These are phyloP conservation scores for Chalaropsis ovoidea DNA, from an alignment of 2,329 filamentous ascomycete genomes.

Conservation along the genomic window DNA sequence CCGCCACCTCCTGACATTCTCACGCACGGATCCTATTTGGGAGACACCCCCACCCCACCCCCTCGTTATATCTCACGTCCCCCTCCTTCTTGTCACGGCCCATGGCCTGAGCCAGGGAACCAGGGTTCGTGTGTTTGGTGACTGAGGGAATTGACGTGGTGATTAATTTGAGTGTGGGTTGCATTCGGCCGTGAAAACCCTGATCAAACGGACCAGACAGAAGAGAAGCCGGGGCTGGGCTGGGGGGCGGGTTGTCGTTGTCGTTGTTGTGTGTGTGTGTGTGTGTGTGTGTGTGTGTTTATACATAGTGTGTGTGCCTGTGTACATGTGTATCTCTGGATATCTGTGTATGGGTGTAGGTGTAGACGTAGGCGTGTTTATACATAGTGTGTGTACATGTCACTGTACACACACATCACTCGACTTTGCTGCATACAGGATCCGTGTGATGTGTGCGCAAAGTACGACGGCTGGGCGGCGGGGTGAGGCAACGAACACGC, in stretches of 20 bases:
- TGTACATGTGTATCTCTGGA: neutral
- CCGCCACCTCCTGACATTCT: constrained; percentile 8
- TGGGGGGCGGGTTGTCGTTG: neutral
- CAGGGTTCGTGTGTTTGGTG: constrained; percentile 5
- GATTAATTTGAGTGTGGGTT: constrained; percentile 13
- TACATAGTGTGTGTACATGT: neutral
- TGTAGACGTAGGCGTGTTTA: neutral
- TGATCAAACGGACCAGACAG: constrained; percentile 8
- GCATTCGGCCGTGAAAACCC: constrained; percentile 18
- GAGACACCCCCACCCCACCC: constrained; percentile 3
- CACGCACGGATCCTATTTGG: constrained; percentile 2
- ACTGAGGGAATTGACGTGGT: constrained; percentile 16
- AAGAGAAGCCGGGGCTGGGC: neutral
- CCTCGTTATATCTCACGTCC: neutral
- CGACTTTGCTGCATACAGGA: too few relatives aligned
- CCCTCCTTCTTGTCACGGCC: constrained; percentile 12
- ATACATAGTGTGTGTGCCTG: neutral
- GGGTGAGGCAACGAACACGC: neutral
- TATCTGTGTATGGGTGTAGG: neutral
- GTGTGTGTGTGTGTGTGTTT: too few relatives aligned
- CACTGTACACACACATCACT: neutral
- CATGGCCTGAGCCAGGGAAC: constrained; percentile 7
- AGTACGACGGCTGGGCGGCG: constrained; percentile 4
- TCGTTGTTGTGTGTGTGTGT: too few relatives aligned
- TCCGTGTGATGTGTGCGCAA: too few relatives aligned